Conservation (phyloP, 2,329 filamentous ascomycete genomes). For the Fusarium tricinctum region DNA sequence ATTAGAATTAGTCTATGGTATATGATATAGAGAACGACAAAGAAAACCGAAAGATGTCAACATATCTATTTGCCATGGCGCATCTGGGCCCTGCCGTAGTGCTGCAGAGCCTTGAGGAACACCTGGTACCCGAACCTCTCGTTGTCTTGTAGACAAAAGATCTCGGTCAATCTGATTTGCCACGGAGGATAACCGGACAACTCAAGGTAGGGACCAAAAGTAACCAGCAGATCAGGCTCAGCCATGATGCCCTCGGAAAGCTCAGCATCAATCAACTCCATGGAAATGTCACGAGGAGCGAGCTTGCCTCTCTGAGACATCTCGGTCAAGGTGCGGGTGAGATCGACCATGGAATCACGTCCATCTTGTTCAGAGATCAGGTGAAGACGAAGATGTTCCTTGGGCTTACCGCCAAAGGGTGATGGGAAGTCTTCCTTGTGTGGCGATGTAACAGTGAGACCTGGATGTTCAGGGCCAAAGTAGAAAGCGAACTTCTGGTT, state of each 20-base stretch:
- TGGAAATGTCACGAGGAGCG: conserved; percentile 82
- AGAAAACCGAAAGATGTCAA: neutral
- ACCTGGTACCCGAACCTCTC: conserved; percentile 92
- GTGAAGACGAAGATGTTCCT: conserved; percentile 71
- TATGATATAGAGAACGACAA: conserved; percentile 7
- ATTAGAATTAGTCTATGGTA: conserved; percentile 32
- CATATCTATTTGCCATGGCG: conserved; percentile 75
- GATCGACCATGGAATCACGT: conserved; percentile 91
- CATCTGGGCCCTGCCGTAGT: conserved; percentile 90
- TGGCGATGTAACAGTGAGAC: conserved; percentile 70
- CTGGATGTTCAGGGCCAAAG: conserved; percentile 82
- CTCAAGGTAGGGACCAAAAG: conserved; percentile 87
- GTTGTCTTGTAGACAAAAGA: conserved; percentile 84
- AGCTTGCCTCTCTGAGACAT: conserved; percentile 95
- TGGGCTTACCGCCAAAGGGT: conserved; percentile 49
- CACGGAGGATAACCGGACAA: conserved; percentile 95
- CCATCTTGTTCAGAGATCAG: conserved; percentile 91
- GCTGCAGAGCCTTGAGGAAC: conserved; percentile 86
- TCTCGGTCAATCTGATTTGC: conserved; percentile 95
- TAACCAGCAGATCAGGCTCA: conserved; percentile 89
- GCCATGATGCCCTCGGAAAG: conserved; percentile 82
- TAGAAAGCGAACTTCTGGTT: conserved; percentile 86
- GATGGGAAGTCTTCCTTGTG: conserved; percentile 57
- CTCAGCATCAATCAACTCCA: conserved; percentile 90
- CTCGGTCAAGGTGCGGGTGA: conserved; percentile 92